Conservation (phyloP, 495 filamentous ascomycete genomes). For the Glutinoglossum americanum region DNA sequence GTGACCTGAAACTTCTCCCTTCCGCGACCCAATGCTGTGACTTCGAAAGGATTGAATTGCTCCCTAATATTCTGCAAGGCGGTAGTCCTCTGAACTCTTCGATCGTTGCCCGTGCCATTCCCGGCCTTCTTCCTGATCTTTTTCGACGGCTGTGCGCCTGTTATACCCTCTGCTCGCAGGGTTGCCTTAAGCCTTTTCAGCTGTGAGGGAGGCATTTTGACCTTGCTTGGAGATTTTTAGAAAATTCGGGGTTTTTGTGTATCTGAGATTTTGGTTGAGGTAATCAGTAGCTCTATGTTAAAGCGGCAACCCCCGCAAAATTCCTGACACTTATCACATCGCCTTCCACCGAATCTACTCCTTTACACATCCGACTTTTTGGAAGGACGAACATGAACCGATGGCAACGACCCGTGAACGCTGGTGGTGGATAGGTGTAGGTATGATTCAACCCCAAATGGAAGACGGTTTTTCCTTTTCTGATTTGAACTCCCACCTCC, state of each 20-base stretch:
- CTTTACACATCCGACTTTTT: background rate
- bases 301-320: background rate
- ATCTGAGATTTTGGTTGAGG: background rate
- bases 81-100: conserved; percentile 46
- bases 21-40: conserved; percentile 44
- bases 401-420: conserved; percentile 10
- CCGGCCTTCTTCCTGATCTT: conserved; percentile 65
- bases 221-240: background rate
- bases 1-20: conserved; percentile 51
- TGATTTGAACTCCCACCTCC: conserved; percentile 14
- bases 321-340: background rate
- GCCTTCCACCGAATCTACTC: background rate
- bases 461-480: conserved; percentile 18
- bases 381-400: background rate
- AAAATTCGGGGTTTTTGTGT: background rate
- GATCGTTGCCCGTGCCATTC: conserved; percentile 37
- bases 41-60: conserved; percentile 92
- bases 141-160: conserved; percentile 75
- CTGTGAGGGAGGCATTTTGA: conserved; percentile 74
- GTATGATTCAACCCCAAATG: conserved; percentile 4
- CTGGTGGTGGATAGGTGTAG: conserved; percentile 18
- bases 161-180: conserved; percentile 65
- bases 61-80: conserved; percentile 72
- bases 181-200: conserved; percentile 87
- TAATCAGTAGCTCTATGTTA: background rate